Base-by-base conservation (phyloP, 192 early-diverging fungal genomes). In the Entomortierella lignicola region DNA sequence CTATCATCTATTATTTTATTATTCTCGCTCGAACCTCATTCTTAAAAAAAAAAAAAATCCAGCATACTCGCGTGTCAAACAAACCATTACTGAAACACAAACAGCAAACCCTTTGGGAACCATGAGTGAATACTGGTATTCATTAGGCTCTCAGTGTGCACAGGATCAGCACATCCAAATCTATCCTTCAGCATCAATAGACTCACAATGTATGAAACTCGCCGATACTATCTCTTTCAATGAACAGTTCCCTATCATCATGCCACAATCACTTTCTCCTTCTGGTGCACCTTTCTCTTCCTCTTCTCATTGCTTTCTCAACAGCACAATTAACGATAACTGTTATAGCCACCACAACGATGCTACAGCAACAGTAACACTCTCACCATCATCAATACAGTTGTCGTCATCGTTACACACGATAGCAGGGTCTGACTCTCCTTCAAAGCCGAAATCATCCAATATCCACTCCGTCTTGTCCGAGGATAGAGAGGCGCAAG, bases 41-140 rank as follows among this genome's bases (percentile, higher is more conserved):
- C 26, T 51, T 47, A 39, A 18, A 51, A 39, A n/a, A n/a, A n/a
- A n/a, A n/a, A n/a, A n/a, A n/a, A n/a, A n/a, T n/a, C n/a, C 44
- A 72, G 71, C 71, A n/a, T 65, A 65, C 56, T 72, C 71, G 23
- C 71, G 71, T 58, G 62, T 72, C 18, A 64, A 65, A 31, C 61
- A 65, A 29, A 72, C 62, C 20, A 64, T 72, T 12, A 56, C 71
- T 23, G 63, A 72, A 41, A 59, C 61, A 0, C 62, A 57, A 20
- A 26, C 58, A 15, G 11, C 48, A 25, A 72, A 58, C 0, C 43
- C 61, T 25, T 47, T 65, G 4, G 63, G 58, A 11, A 65, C 71
- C 11, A 72, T 72, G 71, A 65, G 21, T 25, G 71, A 72, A 0
- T 72, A 72, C 34, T 72, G 71, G 71, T 44, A 64, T 43, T 64